These are phyloP conservation scores for Selaginella tamariscina DNA, from an alignment of 75 land plant species.

Conservation along the genomic window DNA sequence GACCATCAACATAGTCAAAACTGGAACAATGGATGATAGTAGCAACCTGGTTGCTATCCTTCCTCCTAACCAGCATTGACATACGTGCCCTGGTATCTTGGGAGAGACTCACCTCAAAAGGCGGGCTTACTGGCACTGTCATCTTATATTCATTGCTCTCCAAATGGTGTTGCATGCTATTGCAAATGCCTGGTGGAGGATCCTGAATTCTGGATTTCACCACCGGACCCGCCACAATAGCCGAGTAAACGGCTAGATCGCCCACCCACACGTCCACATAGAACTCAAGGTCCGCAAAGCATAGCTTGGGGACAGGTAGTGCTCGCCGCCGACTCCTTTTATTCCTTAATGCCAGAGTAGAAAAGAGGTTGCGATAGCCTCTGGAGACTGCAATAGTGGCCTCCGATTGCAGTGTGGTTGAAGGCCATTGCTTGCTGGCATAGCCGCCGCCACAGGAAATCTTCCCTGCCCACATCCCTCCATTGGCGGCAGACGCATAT, in stretches of 20 bases:
- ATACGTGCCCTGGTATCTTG: slow-evolving; percentile 34
- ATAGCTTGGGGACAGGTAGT: slow-evolving; percentile 52
- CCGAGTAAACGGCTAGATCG: slow-evolving; percentile 47
- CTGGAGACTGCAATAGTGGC: slow-evolving; percentile 21
- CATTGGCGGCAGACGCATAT: slow-evolving; percentile 75
- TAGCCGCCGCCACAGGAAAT: slow-evolving; percentile 72
- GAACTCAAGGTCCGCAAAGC: slow-evolving; percentile 62
- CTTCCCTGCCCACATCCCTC: slow-evolving; percentile 68
- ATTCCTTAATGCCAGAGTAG: slow-evolving; percentile 30
- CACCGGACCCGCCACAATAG: slow-evolving; percentile 46
- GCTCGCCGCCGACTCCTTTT: slow-evolving; percentile 29
- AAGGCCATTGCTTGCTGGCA: slow-evolving; percentile 39
- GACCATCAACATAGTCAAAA: slow-evolving; percentile 80
- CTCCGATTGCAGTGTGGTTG: slow-evolving; percentile 21
- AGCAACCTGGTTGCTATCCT: slow-evolving; percentile 59
- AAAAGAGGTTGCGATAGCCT: slow-evolving; percentile 49
- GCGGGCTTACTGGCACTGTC: slow-evolving; percentile 52
- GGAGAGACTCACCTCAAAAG: slow-evolving; percentile 30
- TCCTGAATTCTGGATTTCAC: slow-evolving; percentile 36
- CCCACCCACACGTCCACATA: slow-evolving; percentile 79
- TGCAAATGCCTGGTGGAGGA: slow-evolving; percentile 55
- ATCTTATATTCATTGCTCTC: slow-evolving; percentile 56
- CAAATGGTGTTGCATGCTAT: slow-evolving; percentile 43
- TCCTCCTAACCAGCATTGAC: slow-evolving; percentile 58
- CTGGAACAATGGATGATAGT: slow-evolving; percentile 48